Base-by-base conservation (phyloP, 2,329 filamentous ascomycete genomes). In the Fusarium irregulare region DNA sequence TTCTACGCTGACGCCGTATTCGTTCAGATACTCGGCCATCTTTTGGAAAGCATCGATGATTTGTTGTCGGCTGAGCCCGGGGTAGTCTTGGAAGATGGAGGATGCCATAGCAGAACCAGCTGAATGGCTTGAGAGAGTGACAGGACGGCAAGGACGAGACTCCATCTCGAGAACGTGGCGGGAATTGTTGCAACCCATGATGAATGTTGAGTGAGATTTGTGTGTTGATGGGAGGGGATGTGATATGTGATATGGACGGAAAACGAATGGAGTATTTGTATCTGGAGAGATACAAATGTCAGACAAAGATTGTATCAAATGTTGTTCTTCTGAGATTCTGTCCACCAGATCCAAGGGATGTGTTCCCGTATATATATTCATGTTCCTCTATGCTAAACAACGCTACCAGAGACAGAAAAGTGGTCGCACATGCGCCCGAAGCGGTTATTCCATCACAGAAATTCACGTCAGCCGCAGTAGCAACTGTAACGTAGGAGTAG, bases 21-120 rank as follows among this genome's bases (percentile, higher is more conserved):
- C 55, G 48, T 73, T 67, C 3, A 73, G 20, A 32, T 71, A 73
- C 21, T 73, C 68, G 34, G 64, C 70, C 64, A 73, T 71, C 14
- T 72, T 61, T 23, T 60, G 56, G 18, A 73, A 71, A 13, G 70
- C 70, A 20, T 57, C 21, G 32, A 49, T 50, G 53, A 73, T 62
- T 40, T 68, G 68, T 27, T 63, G 30, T 18, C 55, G 57, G 7
- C 42, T 60, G 2, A 73, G 18, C 55, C 65, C n/a, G 58, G 60
- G 48, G 12, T 69, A 66, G 6, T 73, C 67, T 28, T 68, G 67
- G 41, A 66, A 71, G 23, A 60, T 51, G 6, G 68, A 61, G 23
- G 70, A 47, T 14, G 61, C 37, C 64, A 69, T 68, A 16, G 57
- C 46, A 25, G 70, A 68, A 25, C 70, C 70, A 30, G 58, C 67